Evolutionary conservation across 129 eudicot species (phyloP).

Genomic region (Chrysanthemum lavandulifolium): DNA sequence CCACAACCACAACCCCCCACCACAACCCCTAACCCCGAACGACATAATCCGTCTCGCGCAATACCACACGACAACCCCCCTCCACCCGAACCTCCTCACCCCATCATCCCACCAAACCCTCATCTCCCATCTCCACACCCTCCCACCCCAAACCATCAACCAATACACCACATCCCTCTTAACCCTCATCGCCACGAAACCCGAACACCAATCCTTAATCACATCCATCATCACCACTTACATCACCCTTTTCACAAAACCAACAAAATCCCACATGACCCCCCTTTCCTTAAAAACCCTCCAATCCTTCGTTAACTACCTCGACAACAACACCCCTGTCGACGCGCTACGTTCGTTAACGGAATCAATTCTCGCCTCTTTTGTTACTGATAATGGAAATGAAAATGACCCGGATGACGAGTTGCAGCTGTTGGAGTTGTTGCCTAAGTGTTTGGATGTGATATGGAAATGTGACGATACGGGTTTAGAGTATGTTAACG

Average conservation of each 20-base stretch:
- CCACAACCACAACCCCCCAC: slow-evolving; percentile 24
- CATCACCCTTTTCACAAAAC: slow-evolving; percentile 45
- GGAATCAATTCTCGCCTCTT: slow-evolving; percentile 37
- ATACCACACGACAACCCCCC: slow-evolving; percentile 46
- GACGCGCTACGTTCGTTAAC: slow-evolving; percentile 30
- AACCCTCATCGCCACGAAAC: slow-evolving; percentile 48
- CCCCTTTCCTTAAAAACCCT: slow-evolving; percentile 42
- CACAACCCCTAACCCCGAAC: slow-evolving; percentile 34
- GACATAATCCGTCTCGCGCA: slow-evolving; percentile 63
- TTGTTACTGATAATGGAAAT: slow-evolving; percentile 3
- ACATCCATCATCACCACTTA: slow-evolving; percentile 51
- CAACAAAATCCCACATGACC: slow-evolving; percentile 55
- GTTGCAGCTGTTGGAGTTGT: slow-evolving; percentile 54
- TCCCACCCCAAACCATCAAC: slow-evolving; percentile 50
- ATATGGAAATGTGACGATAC: slow-evolving; percentile 39
- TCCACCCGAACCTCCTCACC: slow-evolving; percentile 57
- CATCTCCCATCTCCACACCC: slow-evolving; percentile 62
- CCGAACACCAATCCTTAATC: slow-evolving; percentile 36
- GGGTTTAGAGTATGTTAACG: slow-evolving; percentile 38
- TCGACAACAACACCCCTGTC: slow-evolving; percentile 31
- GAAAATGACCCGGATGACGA: slow-evolving; percentile 42
- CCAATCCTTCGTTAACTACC: slow-evolving; percentile 50
- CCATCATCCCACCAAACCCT: slow-evolving; percentile 54
- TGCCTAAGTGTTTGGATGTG: slow-evolving; percentile 55
- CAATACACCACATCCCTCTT: slow-evolving; percentile 60